phyloP scores from a whole-genome alignment of 169 alveolate species.

The Eimeria falciformis region DNA sequence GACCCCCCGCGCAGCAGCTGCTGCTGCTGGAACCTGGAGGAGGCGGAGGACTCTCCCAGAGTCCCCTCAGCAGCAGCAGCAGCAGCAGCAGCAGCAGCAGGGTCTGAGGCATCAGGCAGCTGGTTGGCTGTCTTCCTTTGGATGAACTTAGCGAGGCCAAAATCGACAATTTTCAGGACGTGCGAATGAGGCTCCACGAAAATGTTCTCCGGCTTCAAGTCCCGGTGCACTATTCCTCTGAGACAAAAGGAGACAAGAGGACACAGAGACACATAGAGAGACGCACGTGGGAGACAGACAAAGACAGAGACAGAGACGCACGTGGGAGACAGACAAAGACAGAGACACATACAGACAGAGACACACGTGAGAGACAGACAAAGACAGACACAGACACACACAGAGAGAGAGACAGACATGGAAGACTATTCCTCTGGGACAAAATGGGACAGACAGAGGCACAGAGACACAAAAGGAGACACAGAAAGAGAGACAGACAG shows the following conservation, averaged over 20 bases:
- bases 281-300: neutral
- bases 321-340: neutral
- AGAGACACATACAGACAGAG: neutral
- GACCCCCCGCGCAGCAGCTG: slow-evolving; percentile 2
- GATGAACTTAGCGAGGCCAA: slow-evolving; percentile 91
- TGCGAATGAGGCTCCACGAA: slow-evolving; percentile 89
- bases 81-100: slow-evolving; percentile 35
- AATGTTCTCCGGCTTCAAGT: slow-evolving; percentile 93
- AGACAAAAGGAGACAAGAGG: neutral
- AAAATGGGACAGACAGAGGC: neutral
- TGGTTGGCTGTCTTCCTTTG: slow-evolving; percentile 67
- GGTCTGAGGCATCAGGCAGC: neutral
- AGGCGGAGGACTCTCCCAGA: neutral
- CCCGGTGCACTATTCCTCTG: slow-evolving; percentile 92
- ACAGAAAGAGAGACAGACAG: neutral
- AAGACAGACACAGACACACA: neutral
- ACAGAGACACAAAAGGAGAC: neutral
- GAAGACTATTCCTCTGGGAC: too few species aligned
- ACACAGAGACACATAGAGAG: neutral
- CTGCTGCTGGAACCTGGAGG: neutral
- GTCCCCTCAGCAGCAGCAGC: slow-evolving; percentile 28
- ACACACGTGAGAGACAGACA: neutral
- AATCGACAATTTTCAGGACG: slow-evolving; percentile 90
- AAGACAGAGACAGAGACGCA: neutral
- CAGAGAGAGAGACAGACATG: neutral